These are phyloP conservation scores for Canavalia ensiformis DNA, from an alignment of 306 rosid species.

Conservation along the genomic window DNA sequence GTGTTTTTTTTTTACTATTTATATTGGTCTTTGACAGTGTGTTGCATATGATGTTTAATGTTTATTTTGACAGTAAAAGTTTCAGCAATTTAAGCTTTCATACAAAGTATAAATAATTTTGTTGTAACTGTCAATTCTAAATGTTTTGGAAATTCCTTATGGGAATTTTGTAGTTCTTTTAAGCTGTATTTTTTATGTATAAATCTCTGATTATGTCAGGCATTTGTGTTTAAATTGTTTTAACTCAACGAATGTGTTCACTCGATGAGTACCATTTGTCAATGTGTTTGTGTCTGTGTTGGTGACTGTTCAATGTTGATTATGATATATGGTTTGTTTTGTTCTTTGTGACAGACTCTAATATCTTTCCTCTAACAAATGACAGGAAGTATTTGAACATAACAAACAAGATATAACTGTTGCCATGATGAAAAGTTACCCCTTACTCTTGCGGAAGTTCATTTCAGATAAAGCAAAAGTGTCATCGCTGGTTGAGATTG, in stretches of 20 bases:
- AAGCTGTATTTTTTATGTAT: slow-evolving; percentile 1
- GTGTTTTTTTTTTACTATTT: not conserved
- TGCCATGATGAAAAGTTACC: slow-evolving; percentile 88
- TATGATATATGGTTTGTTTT: slow-evolving; percentile 31
- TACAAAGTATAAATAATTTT: slow-evolving; percentile 9
- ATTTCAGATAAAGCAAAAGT: slow-evolving; percentile 91
- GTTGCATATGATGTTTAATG: slow-evolving; percentile 20
- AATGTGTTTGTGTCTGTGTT: slow-evolving; percentile 1
- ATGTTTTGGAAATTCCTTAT: slow-evolving; percentile 1
- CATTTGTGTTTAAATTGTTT: slow-evolving; percentile 25
- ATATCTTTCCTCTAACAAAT: slow-evolving; percentile 48
- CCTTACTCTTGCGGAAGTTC: slow-evolving; percentile 85
- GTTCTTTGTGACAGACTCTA: slow-evolving; percentile 35
- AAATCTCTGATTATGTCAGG: slow-evolving; percentile 20
- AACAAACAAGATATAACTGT: slow-evolving; percentile 84
- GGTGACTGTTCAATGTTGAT: slow-evolving; percentile 32
- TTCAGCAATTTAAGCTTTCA: slow-evolving; percentile 8
- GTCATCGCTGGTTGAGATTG: slow-evolving; percentile 77
- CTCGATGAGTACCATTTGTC: slow-evolving; percentile 25
- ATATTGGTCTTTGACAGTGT: not conserved
- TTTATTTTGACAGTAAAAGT: slow-evolving; percentile 24
- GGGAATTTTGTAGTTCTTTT: not conserved
- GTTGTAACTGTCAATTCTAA: slow-evolving; percentile 24
- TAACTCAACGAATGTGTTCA: slow-evolving; percentile 8
- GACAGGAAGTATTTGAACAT: slow-evolving; percentile 83